These are phyloP conservation scores for Colletotrichum eleusines DNA, from an alignment of 2,329 filamentous ascomycete genomes.

Conservation along the genomic window DNA sequence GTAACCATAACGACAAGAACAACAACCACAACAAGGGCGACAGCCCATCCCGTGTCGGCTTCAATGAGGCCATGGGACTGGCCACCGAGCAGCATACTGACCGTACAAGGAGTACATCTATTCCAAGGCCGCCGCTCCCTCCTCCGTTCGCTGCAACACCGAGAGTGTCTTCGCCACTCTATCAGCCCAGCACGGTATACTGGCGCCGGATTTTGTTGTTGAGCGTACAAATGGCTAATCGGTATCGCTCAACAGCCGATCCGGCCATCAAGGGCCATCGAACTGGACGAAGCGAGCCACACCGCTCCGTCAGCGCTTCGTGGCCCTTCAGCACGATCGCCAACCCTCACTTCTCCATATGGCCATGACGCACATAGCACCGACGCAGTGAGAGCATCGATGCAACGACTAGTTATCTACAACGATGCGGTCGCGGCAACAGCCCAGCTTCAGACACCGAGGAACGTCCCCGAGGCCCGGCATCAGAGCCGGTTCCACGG, in stretches of 20 bases:
- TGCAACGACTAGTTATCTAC: conserved; percentile 51
- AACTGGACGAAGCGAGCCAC: not conserved
- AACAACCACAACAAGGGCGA: not conserved
- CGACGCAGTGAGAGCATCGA: not conserved
- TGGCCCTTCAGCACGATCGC: not conserved
- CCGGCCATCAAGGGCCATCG: not conserved
- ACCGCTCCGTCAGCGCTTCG: not conserved
- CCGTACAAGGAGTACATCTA: not conserved
- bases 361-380: not conserved
- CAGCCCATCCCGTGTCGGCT: not conserved
- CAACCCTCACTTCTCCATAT: not conserved
- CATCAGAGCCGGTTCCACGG: conserved; percentile 59
- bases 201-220: not conserved
- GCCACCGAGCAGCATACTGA: not conserved
- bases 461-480: conserved; percentile 61
- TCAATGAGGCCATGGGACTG: not conserved
- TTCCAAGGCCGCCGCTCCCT: conserved; percentile 48
- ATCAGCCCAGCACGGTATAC: conserved; percentile 3
- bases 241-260: not conserved
- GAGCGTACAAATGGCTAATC: not conserved
- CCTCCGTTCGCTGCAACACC: conserved; percentile 39
- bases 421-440: conserved; percentile 59
- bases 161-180: not conserved
- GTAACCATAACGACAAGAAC: not conserved
- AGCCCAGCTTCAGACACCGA: conserved; percentile 63